Percentiles rank a stretch among this genome's conserved stretches.
These are phyloP conservation scores for Sutorius australiensis DNA, from an alignment of 768 basidiomycete genomes.

Conservation along the genomic window DNA sequence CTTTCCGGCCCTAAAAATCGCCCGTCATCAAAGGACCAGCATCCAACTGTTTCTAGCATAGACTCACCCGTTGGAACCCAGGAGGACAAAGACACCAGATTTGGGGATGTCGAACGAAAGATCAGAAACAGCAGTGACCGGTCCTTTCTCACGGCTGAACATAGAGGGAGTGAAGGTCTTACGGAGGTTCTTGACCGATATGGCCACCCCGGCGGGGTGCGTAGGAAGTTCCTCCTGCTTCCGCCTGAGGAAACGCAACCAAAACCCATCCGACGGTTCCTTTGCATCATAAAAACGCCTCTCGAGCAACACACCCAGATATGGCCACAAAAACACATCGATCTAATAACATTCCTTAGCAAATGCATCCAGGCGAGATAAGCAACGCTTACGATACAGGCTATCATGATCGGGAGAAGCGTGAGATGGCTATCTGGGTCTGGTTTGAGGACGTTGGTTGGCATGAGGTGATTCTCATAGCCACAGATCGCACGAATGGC, in stretches of 20 bases:
- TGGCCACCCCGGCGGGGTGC: conserved; percentile 44
- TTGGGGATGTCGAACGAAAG: conserved; percentile 68
- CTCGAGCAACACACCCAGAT: conserved; percentile 57
- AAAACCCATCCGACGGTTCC: conserved; percentile 31
- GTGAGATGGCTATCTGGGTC: conserved; percentile 59
- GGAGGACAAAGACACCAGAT: conserved; percentile 69
- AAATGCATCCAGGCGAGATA: background rate
- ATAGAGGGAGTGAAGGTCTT: conserved; percentile 55
- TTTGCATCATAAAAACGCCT: conserved; percentile 57
- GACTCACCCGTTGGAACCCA: conserved; percentile 65
- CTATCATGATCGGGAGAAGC: conserved; percentile 58
- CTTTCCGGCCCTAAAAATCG: conserved; percentile 60
- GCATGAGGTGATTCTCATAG: conserved; percentile 56
- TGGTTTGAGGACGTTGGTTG: conserved; percentile 50
- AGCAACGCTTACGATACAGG: conserved; percentile 50
- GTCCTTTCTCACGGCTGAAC: conserved; percentile 43
- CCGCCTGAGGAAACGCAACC: conserved; percentile 19
- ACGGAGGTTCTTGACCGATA: conserved; percentile 56
- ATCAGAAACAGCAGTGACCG: conserved; percentile 60
- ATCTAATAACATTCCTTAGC: conserved; percentile 40
- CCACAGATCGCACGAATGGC: conserved; percentile 63
- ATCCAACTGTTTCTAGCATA: background rate
- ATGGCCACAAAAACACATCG: conserved; percentile 72
- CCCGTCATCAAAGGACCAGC: background rate
- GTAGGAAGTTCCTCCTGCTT: conserved; percentile 17